Base-by-base conservation (phyloP, 1,284 basidiomycete species). In the Cutaneotrichosporon curvatum region DNA sequence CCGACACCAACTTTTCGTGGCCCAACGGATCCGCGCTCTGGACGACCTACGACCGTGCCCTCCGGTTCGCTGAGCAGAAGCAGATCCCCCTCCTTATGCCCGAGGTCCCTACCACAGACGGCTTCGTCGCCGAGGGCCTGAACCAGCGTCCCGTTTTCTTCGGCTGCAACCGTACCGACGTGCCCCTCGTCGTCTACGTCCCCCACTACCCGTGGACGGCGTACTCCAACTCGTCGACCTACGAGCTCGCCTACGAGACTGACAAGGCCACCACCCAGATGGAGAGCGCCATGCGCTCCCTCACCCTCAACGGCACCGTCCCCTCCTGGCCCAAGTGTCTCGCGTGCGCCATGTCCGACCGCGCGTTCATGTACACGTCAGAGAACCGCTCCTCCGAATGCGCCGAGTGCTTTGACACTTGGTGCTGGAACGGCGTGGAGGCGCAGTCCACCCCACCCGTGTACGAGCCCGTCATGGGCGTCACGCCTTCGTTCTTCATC, bases 81-180 rank as follows among this genome's bases (percentile, higher is more conserved):
- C 46, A 64, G 41, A 56, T 67, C 14, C 37, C 51, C 12, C 61
- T 70, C 46, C 53, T 66, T 7, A 73, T 76, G 63, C 74, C 74
- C 1, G 43, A 58, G 15, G 69, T 77, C n/a, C 75, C 75, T 0
- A 58, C 61, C 11, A 62, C 65, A 6, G 71, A 74, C 49, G 74
- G 74, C 1, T 76, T 78, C 38, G 66, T 79, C 57, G 74, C 75
- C 50, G 67, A 70, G 21, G 77, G 77, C 12, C 69, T 75, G 31
- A 78, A 77, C 63, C 66, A 67, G 2, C 71, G 76, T 19, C 78
- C 78, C 3, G 73, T 73, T 6, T 67, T 70, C 54, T 67, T 67
- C 47, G 63, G 70, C 3, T 63, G 63, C 52, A 70, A 71, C 49
- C 66, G 65, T 36, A 71, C 70, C 23, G 63, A 61, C 15, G 71